Base-by-base conservation (phyloP, 2,329 filamentous ascomycete species). In the Diplodia scrobiculata region DNA sequence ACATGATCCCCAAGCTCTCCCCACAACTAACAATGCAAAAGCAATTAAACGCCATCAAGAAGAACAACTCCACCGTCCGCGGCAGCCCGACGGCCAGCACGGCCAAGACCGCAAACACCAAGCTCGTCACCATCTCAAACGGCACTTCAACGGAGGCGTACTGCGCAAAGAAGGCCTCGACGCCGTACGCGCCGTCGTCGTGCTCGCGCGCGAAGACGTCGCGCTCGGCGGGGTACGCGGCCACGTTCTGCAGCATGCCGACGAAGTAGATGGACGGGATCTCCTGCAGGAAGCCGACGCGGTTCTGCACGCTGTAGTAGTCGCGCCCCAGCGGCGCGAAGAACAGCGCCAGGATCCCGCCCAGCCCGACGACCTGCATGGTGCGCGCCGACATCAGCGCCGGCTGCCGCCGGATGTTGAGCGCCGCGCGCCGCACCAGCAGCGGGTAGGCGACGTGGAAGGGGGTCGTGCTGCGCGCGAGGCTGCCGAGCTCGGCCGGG, bases 151-250 rank as follows among this genome's bases (percentile, higher is more conserved):
- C 83, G 0, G 86, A 78, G 0, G 89, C 87, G 75, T 92, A 93
- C 21, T 25, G 87, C 0, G 87, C 77, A 29, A 92, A 83, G 77
- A 93, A 92, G 0, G 88, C 86, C 69, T 90, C 87, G 1, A 89
- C 84, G 3, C 86, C 82, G 73, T 93, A 93, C 1, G 89, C 87
- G 6, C 85, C 84, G 74, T 93, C 90, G 68, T 89, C 88, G 70
- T 90, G 85, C 77, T 93, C 90, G 69, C 88, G 84, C 72, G 92
- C 91, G 74, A 92, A 92, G 0, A 92, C 89, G 66, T 91, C 89
- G 3, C 89, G 83, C 72, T 92, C 90, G 48, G 80, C 80, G 0
- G 90, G 90, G 72, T 92, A 92, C 7, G 91, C 83, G 2, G 89
- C 88, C 3, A 92, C 87, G 71, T 92, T 92, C 74, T 92, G 89